A percentile compares a stretch with the other conserved stretches of the same genome.
phyloP scores from a whole-genome alignment of 2,329 filamentous ascomycete species.

The Neofusicoccum ribis region DNA sequence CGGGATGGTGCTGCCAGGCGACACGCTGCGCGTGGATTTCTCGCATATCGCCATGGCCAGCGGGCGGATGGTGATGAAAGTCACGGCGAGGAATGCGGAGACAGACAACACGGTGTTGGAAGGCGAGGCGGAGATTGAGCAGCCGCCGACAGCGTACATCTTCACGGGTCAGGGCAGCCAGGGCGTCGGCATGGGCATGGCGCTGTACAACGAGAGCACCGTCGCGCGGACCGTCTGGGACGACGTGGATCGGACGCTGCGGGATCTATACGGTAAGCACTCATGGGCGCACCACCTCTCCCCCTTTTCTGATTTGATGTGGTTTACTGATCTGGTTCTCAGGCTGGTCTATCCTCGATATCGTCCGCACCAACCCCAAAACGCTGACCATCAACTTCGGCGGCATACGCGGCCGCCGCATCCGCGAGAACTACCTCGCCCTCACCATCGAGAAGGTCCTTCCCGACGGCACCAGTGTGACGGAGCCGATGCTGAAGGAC shows the following conservation, averaged over 20 bases:
- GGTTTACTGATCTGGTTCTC: no score
- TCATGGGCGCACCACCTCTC: no score
- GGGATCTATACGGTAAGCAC: no score
- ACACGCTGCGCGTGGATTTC: conserved; percentile 33
- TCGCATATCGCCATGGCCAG: conserved; percentile 38
- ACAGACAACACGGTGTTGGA: conserved; percentile 34
- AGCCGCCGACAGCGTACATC: conserved; percentile 36
- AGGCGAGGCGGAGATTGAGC: conserved; percentile 34
- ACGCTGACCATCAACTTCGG: conserved; percentile 40
- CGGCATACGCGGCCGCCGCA: conserved; percentile 32
- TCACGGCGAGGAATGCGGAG: conserved; percentile 31
- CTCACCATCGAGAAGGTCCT: not conserved
- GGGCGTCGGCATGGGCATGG: conserved; percentile 44
- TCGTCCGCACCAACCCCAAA: conserved; percentile 43
- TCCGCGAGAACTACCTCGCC: conserved; percentile 38
- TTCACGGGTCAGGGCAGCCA: conserved; percentile 48
- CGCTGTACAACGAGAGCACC: conserved; percentile 37
- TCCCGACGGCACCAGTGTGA: not conserved
- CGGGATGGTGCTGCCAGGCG: conserved; percentile 40
- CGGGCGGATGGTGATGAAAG: conserved; percentile 34
- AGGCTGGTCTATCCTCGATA: conserved; percentile 29
- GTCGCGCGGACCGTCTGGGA: conserved; percentile 49
- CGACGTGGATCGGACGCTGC: conserved; percentile 49
- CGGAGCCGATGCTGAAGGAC: not conserved
- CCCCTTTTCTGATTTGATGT: no score